Base-by-base conservation (phyloP, 768 basidiomycete genomes). In the Gymnopilus dilepis region DNA sequence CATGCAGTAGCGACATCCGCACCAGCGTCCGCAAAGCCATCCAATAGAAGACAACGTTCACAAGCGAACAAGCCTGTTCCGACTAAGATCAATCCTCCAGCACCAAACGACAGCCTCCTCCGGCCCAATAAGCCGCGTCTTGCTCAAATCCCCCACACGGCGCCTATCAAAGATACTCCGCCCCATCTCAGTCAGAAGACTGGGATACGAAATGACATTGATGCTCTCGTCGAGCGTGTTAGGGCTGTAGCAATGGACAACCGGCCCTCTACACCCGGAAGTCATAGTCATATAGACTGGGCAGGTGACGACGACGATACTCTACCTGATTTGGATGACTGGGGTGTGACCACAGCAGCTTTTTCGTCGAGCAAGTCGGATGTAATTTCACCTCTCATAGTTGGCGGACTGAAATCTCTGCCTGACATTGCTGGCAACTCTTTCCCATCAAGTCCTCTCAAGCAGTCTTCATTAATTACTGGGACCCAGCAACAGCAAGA, bases 211-310 rank as follows among this genome's bases (percentile, higher is more conserved):
- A 81, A 83, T 52, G 83, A 90, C 63, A 86, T 93, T 53, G 87
- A 92, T 70, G 86, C 86, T n/a, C 79, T 92, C 11, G 91, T 92
- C 13, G 90, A 93, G 70, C 89, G 86, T 54, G 87, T 91, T 11
- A 79, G 90, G 50, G 86, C 90, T 8, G 85, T 86, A 6, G 89
- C 90, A 8, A 90, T 92, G 86, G 86, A 80, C 67, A 78, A 85
- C 67, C 78, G 89, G 43, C 87, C 90, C 12, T 76, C 83, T 15
- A 89, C 90, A 1, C 90, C 90, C 13, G 89, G 87, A 33, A 90
- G 86, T 60, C 91, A 94, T 65, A 90, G 86, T 60, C 91, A 94
- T 63, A 89, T 94, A 60, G 92, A 94, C 73, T 95, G 93, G 93
- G 93, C 93, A 41, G 89, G 89, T 34, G 91, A 94, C 65, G 92